A percentile compares a stretch with the other conserved stretches of the same genome.
Conservation (phyloP, 179 eudicot species). For the Carnegiea gigantea region DNA sequence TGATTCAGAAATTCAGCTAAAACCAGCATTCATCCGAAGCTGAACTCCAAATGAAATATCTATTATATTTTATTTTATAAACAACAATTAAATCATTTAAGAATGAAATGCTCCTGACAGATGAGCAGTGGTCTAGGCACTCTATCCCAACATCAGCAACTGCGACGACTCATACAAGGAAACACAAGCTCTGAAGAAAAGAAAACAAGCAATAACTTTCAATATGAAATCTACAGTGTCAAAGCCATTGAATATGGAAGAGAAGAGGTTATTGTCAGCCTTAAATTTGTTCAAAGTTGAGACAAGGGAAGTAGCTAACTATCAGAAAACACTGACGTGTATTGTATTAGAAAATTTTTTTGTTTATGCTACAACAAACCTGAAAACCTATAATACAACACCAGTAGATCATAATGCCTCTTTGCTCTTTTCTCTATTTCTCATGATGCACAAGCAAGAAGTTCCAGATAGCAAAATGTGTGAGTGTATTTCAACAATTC, state of each 20-base stretch:
- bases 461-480: slow-evolving; percentile 1
- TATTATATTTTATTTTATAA: not conserved
- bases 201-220: slow-evolving; percentile 4
- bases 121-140: not conserved
- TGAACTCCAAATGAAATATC: not conserved
- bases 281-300: not conserved
- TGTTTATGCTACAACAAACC: not conserved
- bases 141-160: not conserved
- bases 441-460: not conserved
- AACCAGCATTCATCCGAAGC: not conserved
- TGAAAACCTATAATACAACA: not conserved
- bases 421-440: not conserved
- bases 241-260: not conserved
- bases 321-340: not conserved
- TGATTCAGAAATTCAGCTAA: not conserved
- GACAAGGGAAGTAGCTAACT: not conserved
- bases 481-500: not conserved
- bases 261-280: too few relatives aligned
- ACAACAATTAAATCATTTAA: not conserved
- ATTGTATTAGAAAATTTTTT: not conserved
- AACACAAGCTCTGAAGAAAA: not conserved
- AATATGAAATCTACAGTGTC: not conserved
- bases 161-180: not conserved
- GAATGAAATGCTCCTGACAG: not conserved
- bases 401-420: not conserved